Conservation (phyloP, 2,329 filamentous ascomycete species). For the Aspergillus amoenus region DNA sequence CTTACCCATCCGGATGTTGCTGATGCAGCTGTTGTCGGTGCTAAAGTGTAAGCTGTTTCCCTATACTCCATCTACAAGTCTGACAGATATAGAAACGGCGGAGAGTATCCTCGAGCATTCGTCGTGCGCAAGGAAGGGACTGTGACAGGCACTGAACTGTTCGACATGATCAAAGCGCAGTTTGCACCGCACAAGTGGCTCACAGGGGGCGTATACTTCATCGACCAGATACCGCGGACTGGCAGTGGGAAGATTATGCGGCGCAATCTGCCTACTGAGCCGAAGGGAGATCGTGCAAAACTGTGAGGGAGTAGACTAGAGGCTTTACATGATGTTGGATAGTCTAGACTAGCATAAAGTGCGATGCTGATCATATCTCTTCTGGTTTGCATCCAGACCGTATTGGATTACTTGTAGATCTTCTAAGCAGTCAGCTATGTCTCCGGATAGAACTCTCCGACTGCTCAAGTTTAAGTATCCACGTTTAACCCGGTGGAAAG, state of each 20-base stretch:
- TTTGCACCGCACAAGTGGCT: slow-evolving; percentile 13
- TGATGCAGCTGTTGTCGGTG: slow-evolving; percentile 8
- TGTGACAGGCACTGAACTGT: background rate
- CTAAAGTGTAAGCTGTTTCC: background rate
- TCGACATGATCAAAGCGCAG: slow-evolving; percentile 3
- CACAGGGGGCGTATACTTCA: slow-evolving; percentile 7
- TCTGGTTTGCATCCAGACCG: no score
- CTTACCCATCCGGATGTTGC: slow-evolving; percentile 9
- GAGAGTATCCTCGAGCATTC: slow-evolving; percentile 12
- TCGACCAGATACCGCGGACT: slow-evolving; percentile 8
- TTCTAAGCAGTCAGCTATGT: no score
- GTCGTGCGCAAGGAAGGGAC: slow-evolving; percentile 4
- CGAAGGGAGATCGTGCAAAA: no score
- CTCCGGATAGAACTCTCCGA: no score
- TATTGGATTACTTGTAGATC: no score
- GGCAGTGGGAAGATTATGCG: slow-evolving; percentile 13
- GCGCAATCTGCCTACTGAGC: background rate
- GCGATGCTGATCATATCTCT: no score
- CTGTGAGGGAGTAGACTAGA: no score
- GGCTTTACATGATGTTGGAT: no score
- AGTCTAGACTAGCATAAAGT: no score
- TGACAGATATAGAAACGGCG: slow-evolving; percentile 7
- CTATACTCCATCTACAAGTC: no score
- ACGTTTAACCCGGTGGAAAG: no score
- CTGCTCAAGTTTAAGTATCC: no score